These are phyloP conservation scores for Eimeria acervulina DNA, from an alignment of 169 alveolate species.

Conservation along the genomic window DNA sequence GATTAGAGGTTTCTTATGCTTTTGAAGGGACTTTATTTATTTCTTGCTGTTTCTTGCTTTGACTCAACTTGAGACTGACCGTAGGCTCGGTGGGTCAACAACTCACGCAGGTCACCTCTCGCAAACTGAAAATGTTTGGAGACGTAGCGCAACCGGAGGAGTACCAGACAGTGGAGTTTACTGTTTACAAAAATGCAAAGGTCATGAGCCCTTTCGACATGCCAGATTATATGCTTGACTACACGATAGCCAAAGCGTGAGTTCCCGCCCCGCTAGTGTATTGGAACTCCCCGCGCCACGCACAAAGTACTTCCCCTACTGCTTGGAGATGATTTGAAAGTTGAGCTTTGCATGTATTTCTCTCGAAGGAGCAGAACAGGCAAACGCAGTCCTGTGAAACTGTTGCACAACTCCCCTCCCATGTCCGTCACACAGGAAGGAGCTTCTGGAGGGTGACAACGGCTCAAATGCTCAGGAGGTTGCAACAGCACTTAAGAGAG, in stretches of 20 bases:
- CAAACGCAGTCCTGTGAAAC: not conserved
- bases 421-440: conserved; percentile 24
- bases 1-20: not conserved
- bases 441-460: conserved; percentile 53
- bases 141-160: conserved; percentile 68
- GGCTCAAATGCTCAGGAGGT: conserved; percentile 68
- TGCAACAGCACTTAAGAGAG: conserved; percentile 90
- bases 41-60: not conserved
- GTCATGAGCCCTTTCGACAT: conserved; percentile 93
- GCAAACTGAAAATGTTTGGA: conserved; percentile 5
- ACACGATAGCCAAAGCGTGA: conserved; percentile 75
- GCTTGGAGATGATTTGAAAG: not conserved
- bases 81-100: not conserved
- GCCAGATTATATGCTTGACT: conserved; percentile 91
- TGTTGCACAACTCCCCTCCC: not conserved
- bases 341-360: not conserved
- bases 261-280: not conserved
- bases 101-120: conserved; percentile 30
- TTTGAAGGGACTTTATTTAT: not conserved
- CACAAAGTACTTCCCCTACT: not conserved
- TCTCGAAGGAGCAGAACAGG: not conserved
- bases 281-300: not conserved
- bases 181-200: conserved; percentile 88
- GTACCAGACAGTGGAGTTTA: conserved; percentile 79
- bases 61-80: not conserved